These are phyloP conservation scores for Narthecium ossifragum DNA, from an alignment of 106 monocot species.

Conservation along the genomic window DNA sequence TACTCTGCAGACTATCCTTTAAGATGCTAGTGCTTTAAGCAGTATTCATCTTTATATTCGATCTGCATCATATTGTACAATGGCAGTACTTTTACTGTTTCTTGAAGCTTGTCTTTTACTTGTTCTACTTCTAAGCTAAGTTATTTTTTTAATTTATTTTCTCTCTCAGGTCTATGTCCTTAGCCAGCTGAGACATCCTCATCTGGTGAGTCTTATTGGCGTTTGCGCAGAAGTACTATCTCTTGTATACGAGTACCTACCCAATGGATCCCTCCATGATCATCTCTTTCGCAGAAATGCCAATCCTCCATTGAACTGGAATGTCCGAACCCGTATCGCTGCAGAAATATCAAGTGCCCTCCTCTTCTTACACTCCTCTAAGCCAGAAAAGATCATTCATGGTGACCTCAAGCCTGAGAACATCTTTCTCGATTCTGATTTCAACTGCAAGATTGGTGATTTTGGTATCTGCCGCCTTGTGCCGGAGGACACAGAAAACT, in stretches of 20 bases:
- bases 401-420: constrained; percentile 72
- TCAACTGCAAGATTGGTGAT: constrained; percentile 54
- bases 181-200: constrained; percentile 67
- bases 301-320: constrained; percentile 39
- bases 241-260: constrained; percentile 65
- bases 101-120: too few species aligned
- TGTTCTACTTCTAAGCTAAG: too few species aligned
- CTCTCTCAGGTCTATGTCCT: constrained; percentile 46
- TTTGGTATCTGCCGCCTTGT: constrained; percentile 42
- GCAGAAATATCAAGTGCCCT: constrained; percentile 58
- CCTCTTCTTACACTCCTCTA: constrained; percentile 63
- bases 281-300: constrained; percentile 24
- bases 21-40: too few species aligned
- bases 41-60: too few species aligned
- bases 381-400: constrained; percentile 62
- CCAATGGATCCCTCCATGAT: constrained; percentile 68
- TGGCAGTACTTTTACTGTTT: too few species aligned
- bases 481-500: constrained; percentile 17
- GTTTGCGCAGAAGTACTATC: constrained; percentile 62
- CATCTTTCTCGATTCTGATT: constrained; percentile 53
- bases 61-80: too few species aligned
- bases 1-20: too few species aligned
- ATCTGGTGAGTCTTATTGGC: constrained; percentile 58
- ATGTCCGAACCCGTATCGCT: constrained; percentile 31
- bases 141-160: background rate